Evolutionary conservation across 768 basidiomycete genomes (phyloP), one percentile per base, ranked within the genome.

Genomic region (Collybia nuda): DNA sequence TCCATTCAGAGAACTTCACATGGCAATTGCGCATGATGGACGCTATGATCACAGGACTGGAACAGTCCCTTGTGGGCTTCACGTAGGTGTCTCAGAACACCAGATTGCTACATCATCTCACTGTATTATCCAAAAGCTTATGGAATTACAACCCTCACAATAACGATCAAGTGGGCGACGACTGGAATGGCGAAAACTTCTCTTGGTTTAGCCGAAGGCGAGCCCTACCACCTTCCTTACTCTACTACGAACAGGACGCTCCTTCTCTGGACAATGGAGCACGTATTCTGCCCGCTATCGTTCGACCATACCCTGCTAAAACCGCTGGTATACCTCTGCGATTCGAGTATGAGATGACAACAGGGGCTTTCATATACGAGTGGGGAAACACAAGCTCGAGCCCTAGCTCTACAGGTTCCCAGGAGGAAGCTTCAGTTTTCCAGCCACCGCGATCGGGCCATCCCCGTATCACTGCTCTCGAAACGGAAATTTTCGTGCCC

Each of bases 181-280:
- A 85, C 63, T 97, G 95, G 95, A 96, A 95, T 59, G 92, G 90
- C 47, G 95, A 99, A 68, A 97, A 95, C 70, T 98, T 99, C 64
- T 93, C 92, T 1, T 97, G 92, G 91, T 98, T 93, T 77, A 84
- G 84, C 59, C 70, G 72, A 38, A 68, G 65, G 29, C 81, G 86
- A 14, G 83, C 79, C 1, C 70, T 82, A 44, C 86, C 80, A 1
- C 61, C 76, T 0, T 78, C 77, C 0, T 62, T 83, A 36, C 72
- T 87, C 11, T 78, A 77, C 55, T 76, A 79, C 48, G 75, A 79
- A 7, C 89, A 90, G 65, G 71, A 71, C 17, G 77, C 84, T 2
- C 73, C 79, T n/a, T 81, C 84, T 5, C 76, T 94, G 26, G 93
- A 98, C 64, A 85, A 86, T 40, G 94, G 95, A 2, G 88, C 75